Conservation (phyloP, 768 basidiomycete species). For the Zangia roseola region DNA sequence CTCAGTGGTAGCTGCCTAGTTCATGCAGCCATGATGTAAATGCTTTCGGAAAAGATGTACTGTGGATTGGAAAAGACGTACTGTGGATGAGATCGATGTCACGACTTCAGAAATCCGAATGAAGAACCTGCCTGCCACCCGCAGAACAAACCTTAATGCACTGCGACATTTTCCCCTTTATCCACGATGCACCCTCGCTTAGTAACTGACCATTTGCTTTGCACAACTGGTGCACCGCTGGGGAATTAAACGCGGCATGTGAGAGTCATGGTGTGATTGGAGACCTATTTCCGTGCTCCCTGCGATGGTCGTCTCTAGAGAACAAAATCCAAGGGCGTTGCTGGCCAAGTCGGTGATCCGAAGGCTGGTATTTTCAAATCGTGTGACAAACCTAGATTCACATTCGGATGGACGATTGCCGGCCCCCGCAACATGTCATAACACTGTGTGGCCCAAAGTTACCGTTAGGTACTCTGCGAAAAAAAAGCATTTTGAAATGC, state of each 20-base stretch:
- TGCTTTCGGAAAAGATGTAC: too few species aligned
- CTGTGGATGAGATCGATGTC: neutral
- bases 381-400: slow-evolving; percentile 6
- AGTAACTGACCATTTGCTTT: neutral
- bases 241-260: neutral
- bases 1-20: slow-evolving; percentile 5
- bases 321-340: neutral
- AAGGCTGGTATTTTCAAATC: slow-evolving; percentile 3
- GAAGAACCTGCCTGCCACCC: neutral
- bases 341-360: neutral
- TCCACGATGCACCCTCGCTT: neutral
- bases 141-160: neutral
- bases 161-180: neutral
- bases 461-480: neutral
- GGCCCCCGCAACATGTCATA: too few species aligned
- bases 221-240: neutral
- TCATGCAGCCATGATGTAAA: neutral
- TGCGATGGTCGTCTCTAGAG: neutral
- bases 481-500: neutral
- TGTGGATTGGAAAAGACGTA: neutral
- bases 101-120: neutral
- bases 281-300: neutral
- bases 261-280: slow-evolving; percentile 8
- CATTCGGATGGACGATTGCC: too few species aligned
- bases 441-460: too few species aligned